Conservation (phyloP, 108 stramenopile species). For the Conticribra guillardii region DNA sequence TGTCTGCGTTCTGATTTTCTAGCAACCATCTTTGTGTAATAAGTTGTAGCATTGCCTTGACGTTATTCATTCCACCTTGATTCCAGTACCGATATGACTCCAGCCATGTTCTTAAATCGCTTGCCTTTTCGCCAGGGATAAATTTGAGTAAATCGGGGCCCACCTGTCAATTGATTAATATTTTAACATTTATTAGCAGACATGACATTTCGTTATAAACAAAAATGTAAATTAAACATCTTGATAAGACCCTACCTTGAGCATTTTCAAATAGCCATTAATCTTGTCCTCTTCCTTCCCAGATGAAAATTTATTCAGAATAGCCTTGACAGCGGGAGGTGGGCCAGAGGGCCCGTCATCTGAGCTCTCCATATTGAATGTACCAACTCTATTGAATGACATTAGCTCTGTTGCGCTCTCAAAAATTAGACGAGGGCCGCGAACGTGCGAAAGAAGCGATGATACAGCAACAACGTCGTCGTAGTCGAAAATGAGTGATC, state of each 20-base stretch:
- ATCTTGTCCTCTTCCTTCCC: slow-evolving; percentile 88
- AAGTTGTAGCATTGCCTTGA: slow-evolving; percentile 62
- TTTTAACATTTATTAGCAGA: too few species aligned
- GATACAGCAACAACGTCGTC: slow-evolving; percentile 51
- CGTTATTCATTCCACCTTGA: slow-evolving; percentile 73
- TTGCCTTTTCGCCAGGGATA: slow-evolving; percentile 87
- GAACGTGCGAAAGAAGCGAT: slow-evolving; percentile 44
- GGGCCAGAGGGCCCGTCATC: slow-evolving; percentile 64
- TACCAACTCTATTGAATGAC: slow-evolving; percentile 70
- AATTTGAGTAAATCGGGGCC: slow-evolving; percentile 82
- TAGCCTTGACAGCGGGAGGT: slow-evolving; percentile 82
- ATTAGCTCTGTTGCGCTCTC: slow-evolving; percentile 89
- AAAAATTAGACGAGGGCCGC: slow-evolving; percentile 73
- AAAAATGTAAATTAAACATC: too few species aligned
- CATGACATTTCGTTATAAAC: too few species aligned
- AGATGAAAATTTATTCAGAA: slow-evolving; percentile 75
- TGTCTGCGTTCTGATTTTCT: neutral
- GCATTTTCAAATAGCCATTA: slow-evolving; percentile 77
- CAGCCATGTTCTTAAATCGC: slow-evolving; percentile 83
- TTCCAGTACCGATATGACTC: slow-evolving; percentile 90
- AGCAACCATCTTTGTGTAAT: slow-evolving; percentile 33
- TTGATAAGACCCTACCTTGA: too few species aligned
- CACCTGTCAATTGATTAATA: too few species aligned
- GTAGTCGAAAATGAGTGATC: slow-evolving; percentile 81
- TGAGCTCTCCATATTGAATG: slow-evolving; percentile 64